Base-by-base conservation (phyloP, 202 grass and related monocot genomes). In the Schoenoplectus triqueter region DNA sequence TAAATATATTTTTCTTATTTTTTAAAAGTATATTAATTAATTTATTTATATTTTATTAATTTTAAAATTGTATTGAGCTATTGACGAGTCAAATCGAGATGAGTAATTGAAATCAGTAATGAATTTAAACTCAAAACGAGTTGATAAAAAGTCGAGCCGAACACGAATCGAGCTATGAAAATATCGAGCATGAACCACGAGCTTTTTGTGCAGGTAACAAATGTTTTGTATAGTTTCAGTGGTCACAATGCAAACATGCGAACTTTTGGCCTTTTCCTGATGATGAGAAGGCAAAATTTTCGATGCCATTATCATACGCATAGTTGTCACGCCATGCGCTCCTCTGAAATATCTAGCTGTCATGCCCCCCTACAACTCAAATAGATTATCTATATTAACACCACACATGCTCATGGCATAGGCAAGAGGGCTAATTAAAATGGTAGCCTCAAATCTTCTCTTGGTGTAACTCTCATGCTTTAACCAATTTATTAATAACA, bases 261-360 rank as follows among this genome's bases (percentile, higher is more conserved):
- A 21, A 8, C 3, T 21, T 73, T 21, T 73, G 47, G 70, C 21
- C 51, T 46, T 73, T 51, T 73, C 65, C 21, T 51, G 70, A 73
- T 15, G 45, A 71, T 50, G 70, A 51, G 70, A 51, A 21, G 47
- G 17, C 46, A 73, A 19, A 50, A 50, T 10, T 20, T 19, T 2
- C n/a, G 15, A 20, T 73, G 70, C 46, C 46, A 73, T 51, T 50
- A 51, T 21, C 17, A 51, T 14, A 3, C 8, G 49, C 19, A 52
- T 75, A 55, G 72, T 79, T 61, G 39, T 79, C 75, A 61, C 15
- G 15, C 8, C 47, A 7, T 55, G 48, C 49, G 48, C 49, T 75
- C 10, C 19, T 55, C 72, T 75, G 72, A 9, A 54, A 19, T 22
- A 19, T 14, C 72, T 54, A 52, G 48, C 72, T 75, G 71, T 20